These are phyloP conservation scores for Saccharomyces uvarum DNA, from an alignment of 1,139 yeast species.

Conservation along the genomic window DNA sequence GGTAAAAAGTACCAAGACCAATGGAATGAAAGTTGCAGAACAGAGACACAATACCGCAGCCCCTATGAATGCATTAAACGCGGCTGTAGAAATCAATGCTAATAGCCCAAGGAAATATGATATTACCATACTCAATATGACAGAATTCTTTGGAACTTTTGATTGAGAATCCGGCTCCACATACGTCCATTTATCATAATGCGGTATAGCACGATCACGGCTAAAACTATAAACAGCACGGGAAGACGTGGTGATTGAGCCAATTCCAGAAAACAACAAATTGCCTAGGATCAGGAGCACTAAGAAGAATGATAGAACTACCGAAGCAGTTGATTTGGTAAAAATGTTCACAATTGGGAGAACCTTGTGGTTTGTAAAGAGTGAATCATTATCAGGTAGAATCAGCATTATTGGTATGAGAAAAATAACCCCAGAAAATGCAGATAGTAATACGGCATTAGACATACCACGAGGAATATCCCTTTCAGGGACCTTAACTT, in stretches of 20 bases:
- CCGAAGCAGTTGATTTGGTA: slow-evolving; percentile 61
- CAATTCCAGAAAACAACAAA: slow-evolving; percentile 68
- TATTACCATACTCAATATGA: slow-evolving; percentile 58
- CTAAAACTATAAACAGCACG: slow-evolving; percentile 83
- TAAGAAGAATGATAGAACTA: slow-evolving; percentile 57
- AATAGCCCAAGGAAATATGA: slow-evolving; percentile 55
- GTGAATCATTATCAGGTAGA: slow-evolving; percentile 51
- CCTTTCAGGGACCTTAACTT: slow-evolving; percentile 65
- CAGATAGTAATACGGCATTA: slow-evolving; percentile 55
- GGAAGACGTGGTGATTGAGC: slow-evolving; percentile 77
- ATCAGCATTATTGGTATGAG: slow-evolving; percentile 65
- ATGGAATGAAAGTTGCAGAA: slow-evolving; percentile 72
- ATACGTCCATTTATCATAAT: slow-evolving; percentile 53
- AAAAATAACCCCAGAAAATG: slow-evolving; percentile 61
- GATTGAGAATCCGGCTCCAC: slow-evolving; percentile 51
- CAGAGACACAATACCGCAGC: slow-evolving; percentile 76
- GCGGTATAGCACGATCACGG: slow-evolving; percentile 82
- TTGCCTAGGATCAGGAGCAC: slow-evolving; percentile 64
- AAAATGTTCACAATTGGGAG: slow-evolving; percentile 55
- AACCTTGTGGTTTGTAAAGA: slow-evolving; percentile 56
- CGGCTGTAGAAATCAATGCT: slow-evolving; percentile 63
- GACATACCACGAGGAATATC: slow-evolving; percentile 75
- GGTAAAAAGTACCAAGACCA: slow-evolving; percentile 52
- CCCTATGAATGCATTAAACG: slow-evolving; percentile 79
- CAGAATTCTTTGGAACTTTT: slow-evolving; percentile 66